These are phyloP conservation scores for Neonectria ditissima DNA, from an alignment of 2,329 filamentous ascomycete species.

Conservation along the genomic window DNA sequence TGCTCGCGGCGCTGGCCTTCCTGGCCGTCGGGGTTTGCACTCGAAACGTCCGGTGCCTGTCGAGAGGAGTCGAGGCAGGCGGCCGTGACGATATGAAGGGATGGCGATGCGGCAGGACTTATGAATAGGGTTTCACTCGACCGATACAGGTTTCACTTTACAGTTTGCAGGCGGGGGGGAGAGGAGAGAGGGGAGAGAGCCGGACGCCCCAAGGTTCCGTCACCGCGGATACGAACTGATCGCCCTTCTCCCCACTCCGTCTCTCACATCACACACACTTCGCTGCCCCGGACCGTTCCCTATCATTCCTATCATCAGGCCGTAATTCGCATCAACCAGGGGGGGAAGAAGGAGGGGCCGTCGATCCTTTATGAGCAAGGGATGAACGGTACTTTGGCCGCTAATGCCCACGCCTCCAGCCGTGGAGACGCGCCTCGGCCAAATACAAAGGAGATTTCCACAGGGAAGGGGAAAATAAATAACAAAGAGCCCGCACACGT, in stretches of 20 bases:
- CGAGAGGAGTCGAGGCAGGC: conserved; percentile 10
- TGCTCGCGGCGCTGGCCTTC: conserved; percentile 16
- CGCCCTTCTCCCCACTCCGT: background rate
- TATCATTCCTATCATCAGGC: background rate
- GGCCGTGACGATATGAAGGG: conserved; percentile 7
- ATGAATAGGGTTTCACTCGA: background rate
- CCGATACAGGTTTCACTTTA: background rate
- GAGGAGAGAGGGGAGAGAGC: background rate
- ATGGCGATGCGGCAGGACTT: background rate
- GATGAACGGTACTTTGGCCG: background rate
- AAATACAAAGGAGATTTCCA: background rate
- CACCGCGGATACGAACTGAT: background rate
- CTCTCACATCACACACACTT: background rate
- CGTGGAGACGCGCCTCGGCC: background rate
- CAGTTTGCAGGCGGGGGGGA: background rate
- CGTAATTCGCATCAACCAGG: background rate
- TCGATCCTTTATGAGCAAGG: background rate
- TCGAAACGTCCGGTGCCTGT: conserved; percentile 5
- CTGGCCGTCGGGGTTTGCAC: conserved; percentile 15
- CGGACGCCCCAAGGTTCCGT: background rate
- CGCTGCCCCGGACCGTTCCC: background rate
- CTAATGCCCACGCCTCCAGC: background rate
- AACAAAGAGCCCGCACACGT: background rate
- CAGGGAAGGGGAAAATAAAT: background rate
- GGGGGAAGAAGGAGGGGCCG: too few relatives aligned